phyloP scores from a whole-genome alignment of 345 rosid genomes.

The Gossypium anomalum region DNA sequence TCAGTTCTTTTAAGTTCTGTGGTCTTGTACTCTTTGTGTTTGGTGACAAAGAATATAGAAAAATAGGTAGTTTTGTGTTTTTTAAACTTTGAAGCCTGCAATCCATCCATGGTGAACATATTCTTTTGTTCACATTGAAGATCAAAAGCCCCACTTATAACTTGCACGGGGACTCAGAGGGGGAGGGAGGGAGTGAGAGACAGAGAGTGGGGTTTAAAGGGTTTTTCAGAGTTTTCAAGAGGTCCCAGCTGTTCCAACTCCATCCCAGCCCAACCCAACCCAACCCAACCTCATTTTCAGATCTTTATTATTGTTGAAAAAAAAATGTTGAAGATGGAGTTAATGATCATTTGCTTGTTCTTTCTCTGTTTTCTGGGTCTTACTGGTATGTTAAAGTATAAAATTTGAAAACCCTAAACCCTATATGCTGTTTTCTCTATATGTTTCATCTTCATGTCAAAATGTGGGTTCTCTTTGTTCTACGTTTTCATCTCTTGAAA shows the following conservation, averaged over 20 bases:
- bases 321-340: constrained; percentile 26
- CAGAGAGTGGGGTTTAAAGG: background rate
- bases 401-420: background rate
- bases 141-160: background rate
- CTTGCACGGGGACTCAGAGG: constrained; percentile 20
- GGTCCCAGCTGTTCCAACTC: background rate
- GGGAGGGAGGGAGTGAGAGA: constrained; percentile 13
- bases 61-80: background rate
- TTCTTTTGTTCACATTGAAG: background rate
- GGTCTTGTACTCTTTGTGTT: background rate
- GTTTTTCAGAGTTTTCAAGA: background rate
- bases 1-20: too few species aligned
- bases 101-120: background rate
- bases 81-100: background rate
- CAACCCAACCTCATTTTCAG: background rate
- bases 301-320: background rate
- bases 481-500: background rate
- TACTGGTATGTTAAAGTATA: constrained; percentile 39
- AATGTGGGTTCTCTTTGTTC: constrained; percentile 7
- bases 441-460: background rate
- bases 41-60: background rate
- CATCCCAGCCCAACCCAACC: background rate
- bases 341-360: constrained; percentile 25
- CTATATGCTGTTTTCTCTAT: background rate
- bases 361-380: constrained; percentile 40